A percentile compares a stretch with the other conserved stretches of the same genome.
Evolutionary conservation across 192 early-diverging fungal genomes (phyloP).

Genomic region (Glomus cerebriforme): DNA sequence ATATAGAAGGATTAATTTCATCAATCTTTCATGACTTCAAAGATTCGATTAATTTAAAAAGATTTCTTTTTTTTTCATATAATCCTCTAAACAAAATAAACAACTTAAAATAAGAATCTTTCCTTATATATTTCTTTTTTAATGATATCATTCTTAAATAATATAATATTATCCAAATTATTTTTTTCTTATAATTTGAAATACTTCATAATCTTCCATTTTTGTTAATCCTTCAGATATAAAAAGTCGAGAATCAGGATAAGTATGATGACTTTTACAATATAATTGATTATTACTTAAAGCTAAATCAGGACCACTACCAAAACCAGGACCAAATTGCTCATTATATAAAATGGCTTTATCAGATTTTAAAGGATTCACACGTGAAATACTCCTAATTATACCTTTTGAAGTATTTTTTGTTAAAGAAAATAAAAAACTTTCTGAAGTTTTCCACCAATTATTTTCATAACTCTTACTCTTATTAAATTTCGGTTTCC

Average conservation of each 20-base stretch:
- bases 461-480: background rate
- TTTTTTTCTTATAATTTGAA: background rate
- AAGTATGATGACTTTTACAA: background rate
- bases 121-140: too few species aligned
- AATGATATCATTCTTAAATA: too few species aligned
- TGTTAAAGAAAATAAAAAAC: conserved; percentile 9
- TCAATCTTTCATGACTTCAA: too few species aligned
- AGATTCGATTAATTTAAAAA: too few species aligned
- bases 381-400: background rate
- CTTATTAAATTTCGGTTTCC: background rate
- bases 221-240: background rate
- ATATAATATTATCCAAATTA: background rate
- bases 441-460: background rate
- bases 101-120: too few species aligned
- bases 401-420: background rate
- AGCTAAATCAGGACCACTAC: background rate
- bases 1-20: too few species aligned
- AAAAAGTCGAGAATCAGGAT: background rate
- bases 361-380: background rate
- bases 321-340: background rate
- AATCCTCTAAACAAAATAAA: too few species aligned
- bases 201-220: background rate
- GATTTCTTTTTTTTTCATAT: too few species aligned
- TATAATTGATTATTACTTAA: background rate
- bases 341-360: background rate